Evolutionary conservation across 2,329 filamentous ascomycete species (phyloP), one percentile per base, ranked within the genome.

Genomic region (Fusarium xylarioides): DNA sequence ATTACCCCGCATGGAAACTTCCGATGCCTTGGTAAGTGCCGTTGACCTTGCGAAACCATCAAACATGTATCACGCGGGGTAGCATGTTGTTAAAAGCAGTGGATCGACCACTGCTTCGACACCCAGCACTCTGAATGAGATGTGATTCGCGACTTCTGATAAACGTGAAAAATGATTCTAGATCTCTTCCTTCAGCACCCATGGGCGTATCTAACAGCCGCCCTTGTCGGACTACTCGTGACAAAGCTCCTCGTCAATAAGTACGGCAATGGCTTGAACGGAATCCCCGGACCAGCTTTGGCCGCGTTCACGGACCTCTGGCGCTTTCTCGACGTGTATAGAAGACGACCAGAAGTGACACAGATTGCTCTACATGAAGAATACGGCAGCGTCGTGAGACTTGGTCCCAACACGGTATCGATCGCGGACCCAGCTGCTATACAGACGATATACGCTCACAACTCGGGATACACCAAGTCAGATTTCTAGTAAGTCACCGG

Each of bases 361-460:
- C 71, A 73, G 8, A 58, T 74, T 21, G n/a, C 44, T 12, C 50
- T 74, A 0, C 71, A 74, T n/a, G 50, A 66, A 3, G 61, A 46
- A 18, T 50, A 71, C 19, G 70, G 70, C 1, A 42, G 19, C 9
- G 30, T 68, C 3, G 70, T 74, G 8, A 55, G 71, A 37, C 37
- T 74, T 5, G 71, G 71, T 0, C 71, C 71, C 3, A 57, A 54
- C 1, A 47, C 54, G 1, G 53, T 74, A 0, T 73, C 70, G 1
- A 40, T 74, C 2, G 50, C 43, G 5, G 67, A 74, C 15, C 47
- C 49, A 8, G 23, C 42, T 16, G 66, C 70, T 3, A 42, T 73
- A 2, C 65, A 61, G 15, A 56, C 34, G 1, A 71, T 74, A 4
- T 74, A 74, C 43, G 67, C 50, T 2, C 37, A 65, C 4, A 69